phyloP scores from a whole-genome alignment of 306 rosid species.

The Delonix regia region DNA sequence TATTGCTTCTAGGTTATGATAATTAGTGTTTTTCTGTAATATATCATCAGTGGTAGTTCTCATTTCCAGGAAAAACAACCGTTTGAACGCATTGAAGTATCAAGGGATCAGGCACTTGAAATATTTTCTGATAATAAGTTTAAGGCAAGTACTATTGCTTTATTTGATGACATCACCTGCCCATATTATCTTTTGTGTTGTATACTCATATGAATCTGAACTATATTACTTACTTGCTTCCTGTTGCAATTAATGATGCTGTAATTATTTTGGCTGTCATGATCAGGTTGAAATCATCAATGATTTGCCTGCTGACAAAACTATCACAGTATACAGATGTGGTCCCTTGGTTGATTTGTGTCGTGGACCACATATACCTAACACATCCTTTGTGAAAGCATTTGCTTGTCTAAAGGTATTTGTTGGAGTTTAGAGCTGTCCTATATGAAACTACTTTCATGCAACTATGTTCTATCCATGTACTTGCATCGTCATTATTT shows the following conservation, averaged over 20 bases:
- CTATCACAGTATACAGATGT: conserved; percentile 96
- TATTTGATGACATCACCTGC: neutral
- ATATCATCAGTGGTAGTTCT: conserved; percentile 15
- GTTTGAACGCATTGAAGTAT: conserved; percentile 93
- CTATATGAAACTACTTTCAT: neutral
- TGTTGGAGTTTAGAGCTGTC: conserved; percentile 24
- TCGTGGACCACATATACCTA: conserved; percentile 98
- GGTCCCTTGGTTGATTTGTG: conserved; percentile 95
- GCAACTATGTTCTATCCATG: conserved; percentile 14
- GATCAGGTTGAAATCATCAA: conserved; percentile 92
- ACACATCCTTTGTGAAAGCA: conserved; percentile 94
- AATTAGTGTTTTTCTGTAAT: conserved; percentile 13
- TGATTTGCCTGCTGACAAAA: conserved; percentile 88
- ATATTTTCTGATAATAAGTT: conserved; percentile 83
- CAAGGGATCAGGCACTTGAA: conserved; percentile 85
- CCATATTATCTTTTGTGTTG: conserved; percentile 1
- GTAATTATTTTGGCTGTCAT: conserved; percentile 23
- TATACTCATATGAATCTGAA: conserved; percentile 6
- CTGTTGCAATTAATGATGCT: conserved; percentile 5
- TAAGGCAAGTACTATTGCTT: conserved; percentile 62
- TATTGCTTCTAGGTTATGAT: neutral
- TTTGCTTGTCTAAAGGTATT: conserved; percentile 84
- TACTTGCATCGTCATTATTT: conserved; percentile 7
- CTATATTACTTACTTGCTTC: conserved; percentile 23
- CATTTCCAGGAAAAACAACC: conserved; percentile 79